Base-by-base conservation (phyloP, 352 stramenopile species). In the Phytophthora cactorum region DNA sequence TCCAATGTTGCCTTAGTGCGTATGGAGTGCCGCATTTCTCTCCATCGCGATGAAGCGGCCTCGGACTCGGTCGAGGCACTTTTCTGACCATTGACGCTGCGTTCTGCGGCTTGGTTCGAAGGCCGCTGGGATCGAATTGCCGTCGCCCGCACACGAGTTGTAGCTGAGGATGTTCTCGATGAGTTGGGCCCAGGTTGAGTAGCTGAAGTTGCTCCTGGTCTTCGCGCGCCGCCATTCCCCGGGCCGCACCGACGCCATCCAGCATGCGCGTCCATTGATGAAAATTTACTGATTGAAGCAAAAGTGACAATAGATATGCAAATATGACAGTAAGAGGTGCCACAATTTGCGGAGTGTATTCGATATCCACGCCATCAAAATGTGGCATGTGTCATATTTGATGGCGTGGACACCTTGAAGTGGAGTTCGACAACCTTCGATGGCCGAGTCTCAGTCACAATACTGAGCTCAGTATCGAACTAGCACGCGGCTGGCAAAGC, bases 11-110 rank as follows among this genome's bases (percentile, higher is more conserved):
- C 78, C 61, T 85, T 80, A 51, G 86, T 68, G 58, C 74, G 78
- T 49, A 93, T 74, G 4, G 78, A 85, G 50, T 92, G 79, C 2
- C 86, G 78, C 69, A 93, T 74, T 41, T 90, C 78, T 38, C 81
- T 88, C 86, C 86, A 93, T 51, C 75, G 74, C 22, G 86, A 91
- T 17, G 81, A 65, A 56, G 45, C 31, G 14, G 39, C 14, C 7
- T 69, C 56, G 15, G 59, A 1, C 9, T 57, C 28, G 17, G 11
- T 63, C 11, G 29, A 53, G 1, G 28, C 8, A n/a, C 14, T 63
- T 65, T 73, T 61, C 7, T 45, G 27, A 50, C 14, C 17, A 0
- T 51, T 68, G 34, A n/a, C 28, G 17, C 10, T 5, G 29, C 53
- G 67, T 53, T 71, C 60, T 41, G 22, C 15, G 34, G 43, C 41